phyloP scores from a whole-genome alignment of 305 asterid species.

The Fraxinus latifolia region DNA sequence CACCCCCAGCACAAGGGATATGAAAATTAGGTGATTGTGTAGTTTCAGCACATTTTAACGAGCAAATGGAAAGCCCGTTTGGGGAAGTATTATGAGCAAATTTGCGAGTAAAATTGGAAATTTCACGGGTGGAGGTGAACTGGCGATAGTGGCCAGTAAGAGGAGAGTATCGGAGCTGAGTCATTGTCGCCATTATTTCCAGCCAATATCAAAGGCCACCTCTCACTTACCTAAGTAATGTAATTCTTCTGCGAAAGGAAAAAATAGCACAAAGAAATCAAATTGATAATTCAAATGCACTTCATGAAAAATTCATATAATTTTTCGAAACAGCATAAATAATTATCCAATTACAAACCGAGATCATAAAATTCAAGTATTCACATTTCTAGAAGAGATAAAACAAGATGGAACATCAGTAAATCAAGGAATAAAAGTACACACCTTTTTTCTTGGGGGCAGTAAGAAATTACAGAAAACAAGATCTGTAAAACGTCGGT shows the following conservation, averaged over 20 bases:
- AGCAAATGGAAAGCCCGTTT: not conserved
- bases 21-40: conserved; percentile 7
- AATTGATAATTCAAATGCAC: not conserved
- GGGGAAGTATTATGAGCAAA: not conserved
- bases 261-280: not conserved
- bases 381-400: not conserved
- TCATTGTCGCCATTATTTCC: conserved; percentile 22
- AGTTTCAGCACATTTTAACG: not conserved
- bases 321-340: not conserved
- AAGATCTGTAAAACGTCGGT: not conserved
- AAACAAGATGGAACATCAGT: not conserved
- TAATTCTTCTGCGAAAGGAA: not conserved
- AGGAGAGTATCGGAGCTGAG: conserved; percentile 37
- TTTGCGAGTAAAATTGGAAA: conserved; percentile 7
- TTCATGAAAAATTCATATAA: not conserved
- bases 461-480: not conserved
- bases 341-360: not conserved
- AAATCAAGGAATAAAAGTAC: not conserved
- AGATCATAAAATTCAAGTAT: not conserved
- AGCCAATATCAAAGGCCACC: not conserved
- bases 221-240: not conserved
- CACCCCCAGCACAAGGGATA: conserved; percentile 24
- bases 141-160: conserved; percentile 16
- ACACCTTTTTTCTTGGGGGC: not conserved
- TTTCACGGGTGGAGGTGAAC: not conserved